Conservation (phyloP, 1,284 basidiomycete species). For the Cutaneotrichosporon cavernicola region DNA sequence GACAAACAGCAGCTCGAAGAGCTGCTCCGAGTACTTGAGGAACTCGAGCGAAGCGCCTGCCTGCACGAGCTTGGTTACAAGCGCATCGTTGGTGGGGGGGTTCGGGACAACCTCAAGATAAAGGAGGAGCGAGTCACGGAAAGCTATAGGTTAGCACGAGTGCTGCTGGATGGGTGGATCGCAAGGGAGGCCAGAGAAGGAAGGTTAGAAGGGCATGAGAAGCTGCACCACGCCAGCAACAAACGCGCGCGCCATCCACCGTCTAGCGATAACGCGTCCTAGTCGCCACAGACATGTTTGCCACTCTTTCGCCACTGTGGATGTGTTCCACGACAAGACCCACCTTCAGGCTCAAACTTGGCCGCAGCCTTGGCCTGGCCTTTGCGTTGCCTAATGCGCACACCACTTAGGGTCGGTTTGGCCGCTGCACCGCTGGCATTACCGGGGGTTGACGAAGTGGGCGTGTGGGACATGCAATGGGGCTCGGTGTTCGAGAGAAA, state of each 20-base stretch:
- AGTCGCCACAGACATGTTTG: not conserved
- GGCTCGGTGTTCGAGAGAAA: conserved; percentile 9
- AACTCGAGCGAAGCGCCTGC: conserved; percentile 89
- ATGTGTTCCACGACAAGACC: conserved; percentile 23
- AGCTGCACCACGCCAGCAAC: not conserved
- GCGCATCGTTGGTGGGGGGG: conserved; percentile 64
- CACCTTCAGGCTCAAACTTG: conserved; percentile 59
- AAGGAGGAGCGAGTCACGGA: conserved; percentile 92
- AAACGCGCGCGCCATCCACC: not conserved
- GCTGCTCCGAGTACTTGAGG: conserved; percentile 90
- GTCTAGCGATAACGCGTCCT: not conserved
- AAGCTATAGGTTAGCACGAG: conserved; percentile 60
- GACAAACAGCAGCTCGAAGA: conserved; percentile 92
- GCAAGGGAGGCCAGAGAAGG: not conserved
- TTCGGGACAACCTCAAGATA: conserved; percentile 81
- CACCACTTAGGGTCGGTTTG: conserved; percentile 56
- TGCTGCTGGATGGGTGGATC: not conserved
- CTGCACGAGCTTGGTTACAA: conserved; percentile 70
- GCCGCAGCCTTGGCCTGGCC: conserved; percentile 56
- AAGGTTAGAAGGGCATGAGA: too few relatives aligned
- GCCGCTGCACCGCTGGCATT: conserved; percentile 45
- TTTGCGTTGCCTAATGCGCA: conserved; percentile 57
- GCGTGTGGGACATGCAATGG: conserved; percentile 53
- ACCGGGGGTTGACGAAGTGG: conserved; percentile 45
- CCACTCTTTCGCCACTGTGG: not conserved